Evolutionary conservation across 768 basidiomycete species (phyloP), one percentile per base, ranked within the genome.

Genomic region (Agaricus sinodeliciosus): DNA sequence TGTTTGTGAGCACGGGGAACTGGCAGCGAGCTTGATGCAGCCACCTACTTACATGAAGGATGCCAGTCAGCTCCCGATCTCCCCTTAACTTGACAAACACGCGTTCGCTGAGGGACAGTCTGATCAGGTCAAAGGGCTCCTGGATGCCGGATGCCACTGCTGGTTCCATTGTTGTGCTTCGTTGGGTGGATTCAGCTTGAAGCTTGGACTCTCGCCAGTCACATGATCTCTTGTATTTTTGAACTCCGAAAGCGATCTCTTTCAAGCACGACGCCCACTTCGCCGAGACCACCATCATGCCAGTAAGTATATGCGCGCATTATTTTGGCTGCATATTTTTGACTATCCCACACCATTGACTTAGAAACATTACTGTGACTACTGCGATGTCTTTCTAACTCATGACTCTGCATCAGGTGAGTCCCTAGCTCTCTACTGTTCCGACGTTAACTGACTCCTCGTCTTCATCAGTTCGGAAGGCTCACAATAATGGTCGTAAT

Each of bases 41-140:
- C n/a, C 22, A 22, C 22, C 22, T 22, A 55, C 44, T 67, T 89
- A 95, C 96, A 72, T 99, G 95, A 43, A 99, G 73, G 58, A 95
- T 82, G 9, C 95, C 95, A 3, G 86, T 83, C 42, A 99, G 72
- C 61, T 96, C 88, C 46, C 96, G 78, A 65, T 98, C 95, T 16
- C 96, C 96, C 60, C 96, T 75, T 57, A 99, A 79, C 70, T 99
- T 99, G 58, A 99, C 91, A 69, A 94, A 96, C 6, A 99, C 95
- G 48, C 94, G 92, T 76, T 99, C 96, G 65, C 90, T 93, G 58
- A 99, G 81, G 36, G 94, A 95, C 31, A 98, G 80, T 57, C 94
- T 82, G 64, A 99, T 95, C 62, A 98, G 82, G 69, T 99, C 96
- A 70, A 99, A 92, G 18, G 96, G 96, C 68, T 96, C 94, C 69